A percentile compares a stretch with the other conserved stretches of the same genome.
Evolutionary conservation across 108 stramenopile species (phyloP).

Genomic region (Fragilaria crotonensis): DNA sequence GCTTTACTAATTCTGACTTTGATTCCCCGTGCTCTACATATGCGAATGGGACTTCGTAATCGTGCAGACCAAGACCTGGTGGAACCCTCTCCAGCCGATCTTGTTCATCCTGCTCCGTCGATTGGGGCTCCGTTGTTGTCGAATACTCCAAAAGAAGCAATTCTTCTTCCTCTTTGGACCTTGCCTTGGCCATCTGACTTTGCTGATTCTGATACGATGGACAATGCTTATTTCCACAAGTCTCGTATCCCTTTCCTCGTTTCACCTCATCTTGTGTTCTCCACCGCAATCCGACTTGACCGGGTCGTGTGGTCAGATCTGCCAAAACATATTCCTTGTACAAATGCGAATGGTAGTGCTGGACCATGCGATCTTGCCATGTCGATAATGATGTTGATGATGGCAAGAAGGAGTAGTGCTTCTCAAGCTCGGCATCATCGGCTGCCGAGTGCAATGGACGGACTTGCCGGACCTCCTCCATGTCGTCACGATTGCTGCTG

Average conservation of each 20-base stretch:
- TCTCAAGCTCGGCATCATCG: conserved; percentile 16
- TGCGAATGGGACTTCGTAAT: conserved; percentile 65
- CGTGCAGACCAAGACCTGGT: conserved; percentile 25
- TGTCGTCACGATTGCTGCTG: too few species aligned
- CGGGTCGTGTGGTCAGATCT: conserved; percentile 42
- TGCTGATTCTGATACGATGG: conserved; percentile 20
- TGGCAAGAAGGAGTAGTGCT: conserved; percentile 32
- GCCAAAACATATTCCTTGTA: conserved; percentile 79
- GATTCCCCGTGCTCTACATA: conserved; percentile 41
- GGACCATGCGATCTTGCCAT: conserved; percentile 85
- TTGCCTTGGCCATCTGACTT: too few species aligned
- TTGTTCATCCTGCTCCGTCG: conserved; percentile 20
- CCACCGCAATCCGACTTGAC: conserved; percentile 68
- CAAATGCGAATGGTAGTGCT: conserved; percentile 57
- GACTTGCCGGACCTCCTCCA: background rate
- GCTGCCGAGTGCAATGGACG: conserved; percentile 16
- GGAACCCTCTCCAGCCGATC: conserved; percentile 17
- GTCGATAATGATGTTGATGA: conserved; percentile 15
- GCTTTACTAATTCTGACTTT: conserved; percentile 65
- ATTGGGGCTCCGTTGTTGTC: too few species aligned
- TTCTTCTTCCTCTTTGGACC: too few species aligned
- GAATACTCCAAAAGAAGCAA: too few species aligned
- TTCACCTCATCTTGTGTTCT: conserved; percentile 62
- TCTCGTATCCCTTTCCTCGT: conserved; percentile 49
- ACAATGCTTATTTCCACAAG: conserved; percentile 72